Conservation (phyloP, 2,329 filamentous ascomycete species). For the Talaromyces pinophilus region DNA sequence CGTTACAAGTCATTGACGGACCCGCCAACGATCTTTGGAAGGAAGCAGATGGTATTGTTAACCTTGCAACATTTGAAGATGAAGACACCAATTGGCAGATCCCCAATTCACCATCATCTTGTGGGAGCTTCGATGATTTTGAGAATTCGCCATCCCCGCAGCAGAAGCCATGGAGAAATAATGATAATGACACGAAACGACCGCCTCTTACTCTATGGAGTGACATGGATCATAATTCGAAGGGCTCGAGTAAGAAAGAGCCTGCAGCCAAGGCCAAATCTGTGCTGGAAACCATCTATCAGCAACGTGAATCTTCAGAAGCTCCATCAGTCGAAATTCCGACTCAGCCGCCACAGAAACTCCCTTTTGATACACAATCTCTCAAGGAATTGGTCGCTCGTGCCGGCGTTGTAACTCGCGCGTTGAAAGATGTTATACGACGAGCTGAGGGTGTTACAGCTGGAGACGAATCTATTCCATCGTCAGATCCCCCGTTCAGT, state of each 20-base stretch:
- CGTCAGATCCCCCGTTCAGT: constrained; percentile 49
- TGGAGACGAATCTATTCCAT: constrained; percentile 33
- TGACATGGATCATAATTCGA: constrained; percentile 34
- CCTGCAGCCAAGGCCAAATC: constrained; percentile 62
- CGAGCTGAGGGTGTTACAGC: constrained; percentile 50
- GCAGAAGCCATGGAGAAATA: constrained; percentile 34
- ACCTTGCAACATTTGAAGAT: constrained; percentile 65
- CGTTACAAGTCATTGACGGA: constrained; percentile 56
- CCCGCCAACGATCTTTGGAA: constrained; percentile 59
- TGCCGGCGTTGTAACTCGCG: constrained; percentile 51
- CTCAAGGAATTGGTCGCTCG: constrained; percentile 61
- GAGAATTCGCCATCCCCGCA: constrained; percentile 52
- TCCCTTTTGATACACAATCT: constrained; percentile 67
- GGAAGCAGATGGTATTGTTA: constrained; percentile 67
- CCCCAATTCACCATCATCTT: constrained; percentile 57
- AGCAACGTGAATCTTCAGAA: constrained; percentile 44
- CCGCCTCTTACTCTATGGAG: constrained; percentile 31
- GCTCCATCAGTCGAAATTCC: constrained; percentile 30
- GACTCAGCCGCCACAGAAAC: constrained; percentile 46
- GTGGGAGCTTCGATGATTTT: constrained; percentile 60
- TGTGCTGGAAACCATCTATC: constrained; percentile 62
- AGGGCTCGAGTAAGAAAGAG: constrained; percentile 52
- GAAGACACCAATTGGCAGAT: constrained; percentile 56
- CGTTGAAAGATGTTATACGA: constrained; percentile 53
- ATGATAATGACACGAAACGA: constrained; percentile 37